These are phyloP conservation scores for Hamamelis virginiana DNA, from an alignment of 164 flowering plant genomes.

Conservation along the genomic window DNA sequence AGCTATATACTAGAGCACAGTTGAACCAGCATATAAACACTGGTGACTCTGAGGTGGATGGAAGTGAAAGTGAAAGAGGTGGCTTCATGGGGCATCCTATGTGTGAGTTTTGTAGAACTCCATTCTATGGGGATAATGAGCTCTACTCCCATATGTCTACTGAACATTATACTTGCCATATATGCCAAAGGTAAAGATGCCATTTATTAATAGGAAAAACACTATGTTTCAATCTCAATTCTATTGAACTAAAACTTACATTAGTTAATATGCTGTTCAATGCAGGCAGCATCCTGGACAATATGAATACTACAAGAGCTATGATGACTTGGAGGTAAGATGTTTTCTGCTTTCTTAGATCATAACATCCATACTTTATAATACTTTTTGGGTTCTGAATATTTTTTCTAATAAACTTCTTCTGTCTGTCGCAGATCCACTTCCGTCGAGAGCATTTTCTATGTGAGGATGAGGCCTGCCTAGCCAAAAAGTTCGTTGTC, in stretches of 20 bases:
- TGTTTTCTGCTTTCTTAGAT: background rate
- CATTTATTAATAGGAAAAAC: background rate
- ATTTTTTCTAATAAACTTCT: background rate
- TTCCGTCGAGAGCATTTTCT: constrained; percentile 82
- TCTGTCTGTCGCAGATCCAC: constrained; percentile 56
- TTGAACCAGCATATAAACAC: constrained; percentile 73
- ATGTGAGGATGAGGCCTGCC: constrained; percentile 91
- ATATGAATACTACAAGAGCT: constrained; percentile 80
- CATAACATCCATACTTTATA: background rate
- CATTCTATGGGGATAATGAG: constrained; percentile 96
- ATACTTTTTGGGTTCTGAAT: background rate
- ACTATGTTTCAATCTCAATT: background rate
- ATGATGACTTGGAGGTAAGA: constrained; percentile 89
- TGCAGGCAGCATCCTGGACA: constrained; percentile 93
- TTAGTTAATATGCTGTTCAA: background rate
- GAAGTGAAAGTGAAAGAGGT: constrained; percentile 90
- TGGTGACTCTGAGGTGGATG: constrained; percentile 96
- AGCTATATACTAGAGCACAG: constrained; percentile 79
- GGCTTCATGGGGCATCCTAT: constrained; percentile 89
- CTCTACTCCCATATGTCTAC: constrained; percentile 85
- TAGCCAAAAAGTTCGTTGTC: constrained; percentile 81
- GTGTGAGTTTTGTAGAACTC: constrained; percentile 82
- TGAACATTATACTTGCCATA: constrained; percentile 90
- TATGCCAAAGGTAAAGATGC: constrained; percentile 77
- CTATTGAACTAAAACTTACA: background rate